Base-by-base conservation (phyloP, 805 yeast species). In the Sugiyamaella boreocaroliniensis region DNA sequence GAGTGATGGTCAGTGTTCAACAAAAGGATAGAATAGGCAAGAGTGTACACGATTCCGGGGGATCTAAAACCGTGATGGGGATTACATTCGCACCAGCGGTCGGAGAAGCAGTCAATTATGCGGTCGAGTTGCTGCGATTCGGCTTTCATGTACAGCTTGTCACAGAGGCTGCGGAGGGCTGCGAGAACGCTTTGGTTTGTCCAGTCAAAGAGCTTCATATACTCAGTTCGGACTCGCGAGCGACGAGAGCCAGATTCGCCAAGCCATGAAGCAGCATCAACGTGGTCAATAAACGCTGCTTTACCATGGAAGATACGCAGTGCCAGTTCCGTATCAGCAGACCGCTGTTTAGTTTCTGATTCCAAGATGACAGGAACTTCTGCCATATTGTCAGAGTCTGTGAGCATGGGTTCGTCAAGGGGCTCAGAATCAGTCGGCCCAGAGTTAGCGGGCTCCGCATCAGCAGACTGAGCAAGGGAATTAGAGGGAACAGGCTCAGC, bases 61-160 rank as follows among this genome's bases (percentile, higher is more conserved):
- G 76, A 78, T 63, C 72, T 76, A 66, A 72, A 81, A 44, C 72
- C 73, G 65, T 74, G 77, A 51, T 61, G 69, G 26, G 74, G 68
- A 71, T 80, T 70, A 67, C 67, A 78, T 29, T 65, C 67, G 29
- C 73, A 68, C 82, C 89, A 88, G 53, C 83, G 76, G 52, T 74
- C 75, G 14, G 93, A 77, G 64, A 86, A 82, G 2, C 83, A 74
- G 44, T 85, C 83, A 50, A 89, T 68, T 15, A 88, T 76, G 44
- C 85, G 75, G 67, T 88, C 95, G 54, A 88, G 81, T 62, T 84
- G 86, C 59, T 85, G 90, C 1, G 93, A 81, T 67, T 89, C 96
- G 6, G 92, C 96, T 61, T 81, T 81, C 59, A 89, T 74, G 66
- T 83, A 85, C 16, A 88, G 63, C 57, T 75, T 79, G 29, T 77